Evolutionary conservation across 2,329 filamentous ascomycete genomes (phyloP), one percentile per base, ranked within the genome.

Genomic region (Diaporthe citri): DNA sequence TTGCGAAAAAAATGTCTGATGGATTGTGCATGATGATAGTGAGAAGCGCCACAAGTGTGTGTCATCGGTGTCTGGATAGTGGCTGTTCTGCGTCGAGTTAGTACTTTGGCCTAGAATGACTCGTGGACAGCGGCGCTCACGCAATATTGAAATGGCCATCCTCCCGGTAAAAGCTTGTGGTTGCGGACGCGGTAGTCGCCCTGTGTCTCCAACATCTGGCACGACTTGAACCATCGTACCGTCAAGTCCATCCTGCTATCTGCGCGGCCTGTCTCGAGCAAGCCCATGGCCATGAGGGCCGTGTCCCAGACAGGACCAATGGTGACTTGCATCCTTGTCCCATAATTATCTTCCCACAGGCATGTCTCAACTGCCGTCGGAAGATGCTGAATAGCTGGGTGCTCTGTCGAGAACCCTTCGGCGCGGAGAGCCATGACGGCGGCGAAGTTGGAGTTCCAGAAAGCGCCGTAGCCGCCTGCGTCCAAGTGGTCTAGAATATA

Each of bases 1-100:
- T 34, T 59, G 10, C 28, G 73, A 76, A 2, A 9, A 9, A n/a
- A 48, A 71, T n/a, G 3, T 60, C 56, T 73, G 28, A 10, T 0
- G 77, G 56, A 34, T n/a, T 22, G 46, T 48, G 22, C 46, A 48
- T 48, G 22, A 48, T 48, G 46, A 48, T 48, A 12, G 22, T n/a
- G 8, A 83, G 55, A 13, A 84, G 75, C 2, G 77, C 79, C 0
- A 78, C 82, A n/a, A 48, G 46, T 9, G 46, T 9, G 46, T 48
- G 22, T 48, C 46, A 4, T 48, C 46, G 4, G 17, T 48, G 46
- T 48, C 46, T 48, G 46, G 46, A 48, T 48, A 48, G 22, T n/a
- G 22, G 3, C 69, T 80, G 74, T 82, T 48, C 22, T 57, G 55
- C 31, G 55, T 13, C 55, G 17, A 57, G 20, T 57, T 36, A 57